A percentile compares a stretch with the other conserved stretches of the same genome.
These are phyloP conservation scores for Wilhelminamyces savonicus DNA, from an alignment of 805 yeast genomes.

Conservation along the genomic window DNA sequence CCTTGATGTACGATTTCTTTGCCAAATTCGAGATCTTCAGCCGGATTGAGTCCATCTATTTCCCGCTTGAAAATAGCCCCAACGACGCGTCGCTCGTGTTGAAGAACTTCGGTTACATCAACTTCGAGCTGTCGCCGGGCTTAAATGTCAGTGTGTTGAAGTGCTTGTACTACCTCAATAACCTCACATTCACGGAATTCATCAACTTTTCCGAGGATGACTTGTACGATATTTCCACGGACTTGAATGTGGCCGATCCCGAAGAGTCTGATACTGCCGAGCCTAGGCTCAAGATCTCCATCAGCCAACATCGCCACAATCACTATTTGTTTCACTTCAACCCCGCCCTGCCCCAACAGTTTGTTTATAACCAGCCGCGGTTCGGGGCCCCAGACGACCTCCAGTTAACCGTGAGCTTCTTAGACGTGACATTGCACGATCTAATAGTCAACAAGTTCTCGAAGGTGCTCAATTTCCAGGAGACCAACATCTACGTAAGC, in stretches of 20 bases:
- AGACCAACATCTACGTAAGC: conserved; percentile 68
- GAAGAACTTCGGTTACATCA: conserved; percentile 50
- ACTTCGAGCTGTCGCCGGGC: conserved; percentile 25
- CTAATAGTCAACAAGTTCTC: conserved; percentile 8
- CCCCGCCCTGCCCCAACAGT: background rate
- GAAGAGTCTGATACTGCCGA: background rate
- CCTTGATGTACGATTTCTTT: conserved; percentile 25
- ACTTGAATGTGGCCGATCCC: conserved; percentile 4
- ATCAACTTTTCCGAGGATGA: conserved; percentile 25
- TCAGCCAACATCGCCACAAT: conserved; percentile 34
- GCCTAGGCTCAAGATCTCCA: conserved; percentile 15
- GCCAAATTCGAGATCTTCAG: conserved; percentile 41
- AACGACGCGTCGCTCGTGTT: conserved; percentile 11
- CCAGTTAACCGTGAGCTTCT: conserved; percentile 1
- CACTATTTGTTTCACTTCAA: conserved; percentile 13
- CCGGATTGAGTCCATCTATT: conserved; percentile 42
- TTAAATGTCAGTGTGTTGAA: conserved; percentile 42
- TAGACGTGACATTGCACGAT: conserved; percentile 4
- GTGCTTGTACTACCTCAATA: conserved; percentile 45
- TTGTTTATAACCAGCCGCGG: background rate
- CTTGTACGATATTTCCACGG: conserved; percentile 16
- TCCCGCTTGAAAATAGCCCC: conserved; percentile 38
- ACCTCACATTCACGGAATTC: conserved; percentile 41
- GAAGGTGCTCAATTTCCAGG: conserved; percentile 40
- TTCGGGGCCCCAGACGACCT: background rate